Percentiles rank a stretch among this genome's conserved stretches.
Conservation (phyloP, 352 stramenopile species). For the Thalassiosira hispida region DNA sequence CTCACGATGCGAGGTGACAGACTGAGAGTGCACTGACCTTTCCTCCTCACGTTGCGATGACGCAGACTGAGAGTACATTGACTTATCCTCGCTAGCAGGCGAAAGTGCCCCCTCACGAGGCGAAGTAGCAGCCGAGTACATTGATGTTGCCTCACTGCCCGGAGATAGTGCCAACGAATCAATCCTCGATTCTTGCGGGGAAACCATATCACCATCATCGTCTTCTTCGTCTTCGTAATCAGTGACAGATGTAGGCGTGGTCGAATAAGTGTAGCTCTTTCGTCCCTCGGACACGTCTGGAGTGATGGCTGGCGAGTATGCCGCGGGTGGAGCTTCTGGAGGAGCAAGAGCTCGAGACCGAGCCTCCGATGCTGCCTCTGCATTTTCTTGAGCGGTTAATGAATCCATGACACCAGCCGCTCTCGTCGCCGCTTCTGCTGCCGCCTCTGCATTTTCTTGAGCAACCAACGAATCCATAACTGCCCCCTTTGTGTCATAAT, state of each 20-base stretch:
- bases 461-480: neutral
- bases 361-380: too few species aligned
- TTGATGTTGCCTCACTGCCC: neutral
- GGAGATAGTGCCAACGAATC: constrained; percentile 2
- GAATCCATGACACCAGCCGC: too few species aligned
- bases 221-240: neutral
- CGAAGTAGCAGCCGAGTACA: neutral
- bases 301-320: neutral
- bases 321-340: too few species aligned
- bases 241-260: too few species aligned
- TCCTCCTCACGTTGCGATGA: neutral
- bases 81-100: neutral
- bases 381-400: too few species aligned
- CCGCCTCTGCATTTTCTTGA: too few species aligned
- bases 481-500: too few species aligned
- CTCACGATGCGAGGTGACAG: neutral
- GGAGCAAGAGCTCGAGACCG: too few species aligned
- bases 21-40: too few species aligned
- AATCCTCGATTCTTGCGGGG: neutral
- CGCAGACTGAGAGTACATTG: neutral
- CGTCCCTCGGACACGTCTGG: neutral
- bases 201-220: neutral
- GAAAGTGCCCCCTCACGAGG: neutral
- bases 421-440: too few species aligned
- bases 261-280: too few species aligned